Percentiles rank a stretch among this genome's conserved stretches.
phyloP scores from a whole-genome alignment of 2,329 filamentous ascomycete genomes.

The Alternaria sp. region DNA sequence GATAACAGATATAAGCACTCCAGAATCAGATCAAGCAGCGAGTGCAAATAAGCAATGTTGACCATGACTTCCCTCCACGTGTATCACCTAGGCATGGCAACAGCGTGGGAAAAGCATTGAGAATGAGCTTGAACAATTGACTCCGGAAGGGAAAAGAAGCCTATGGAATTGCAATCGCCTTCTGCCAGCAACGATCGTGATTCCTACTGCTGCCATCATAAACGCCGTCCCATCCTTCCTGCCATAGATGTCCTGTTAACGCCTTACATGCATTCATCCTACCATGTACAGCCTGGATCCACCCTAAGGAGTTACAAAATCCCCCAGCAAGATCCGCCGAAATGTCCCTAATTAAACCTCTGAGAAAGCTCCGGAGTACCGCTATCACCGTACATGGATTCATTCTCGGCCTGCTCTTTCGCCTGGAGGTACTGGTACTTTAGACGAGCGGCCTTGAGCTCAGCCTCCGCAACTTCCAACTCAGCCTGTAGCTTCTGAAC shows the following conservation, averaged over 20 bases:
- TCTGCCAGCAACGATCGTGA: not conserved
- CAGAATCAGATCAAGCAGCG: not conserved
- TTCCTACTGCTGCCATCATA: not conserved
- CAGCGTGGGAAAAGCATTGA: not conserved
- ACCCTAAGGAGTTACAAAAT: not conserved
- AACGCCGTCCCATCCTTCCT: not conserved
- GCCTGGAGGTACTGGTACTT: constrained; percentile 33
- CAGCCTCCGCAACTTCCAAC: constrained; percentile 44
- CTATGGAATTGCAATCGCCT: not conserved
- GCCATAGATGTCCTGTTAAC: not conserved
- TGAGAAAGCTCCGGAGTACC: not conserved
- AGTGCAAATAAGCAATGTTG: not conserved
- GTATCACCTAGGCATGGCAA: not conserved
- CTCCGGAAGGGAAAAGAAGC: not conserved
- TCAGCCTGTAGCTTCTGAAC: constrained; percentile 40
- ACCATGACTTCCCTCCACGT: not conserved
- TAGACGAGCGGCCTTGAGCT: constrained; percentile 37
- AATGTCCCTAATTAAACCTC: constrained; percentile 2
- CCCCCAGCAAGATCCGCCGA: not conserved
- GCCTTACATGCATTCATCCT: not conserved
- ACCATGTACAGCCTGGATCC: not conserved
- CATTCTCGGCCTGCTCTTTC: constrained; percentile 25
- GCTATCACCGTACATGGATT: constrained; percentile 4
- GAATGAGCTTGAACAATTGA: not conserved
- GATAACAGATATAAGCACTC: not conserved